Evolutionary conservation across 108 stramenopile genomes (phyloP).

Genomic region (Epipyxis sp.): DNA sequence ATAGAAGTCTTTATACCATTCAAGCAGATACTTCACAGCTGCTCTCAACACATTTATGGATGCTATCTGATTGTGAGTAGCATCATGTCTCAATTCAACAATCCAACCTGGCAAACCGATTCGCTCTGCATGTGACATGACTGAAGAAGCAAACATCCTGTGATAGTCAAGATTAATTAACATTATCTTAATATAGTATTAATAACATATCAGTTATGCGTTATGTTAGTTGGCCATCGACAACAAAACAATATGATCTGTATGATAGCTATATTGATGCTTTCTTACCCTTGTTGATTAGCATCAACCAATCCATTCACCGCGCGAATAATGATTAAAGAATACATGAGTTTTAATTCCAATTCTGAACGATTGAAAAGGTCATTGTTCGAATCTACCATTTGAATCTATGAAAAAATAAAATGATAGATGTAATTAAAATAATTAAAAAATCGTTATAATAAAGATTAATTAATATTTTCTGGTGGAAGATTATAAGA

Average conservation of each 20-base stretch:
- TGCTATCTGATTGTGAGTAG: constrained; percentile 9
- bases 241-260: no score
- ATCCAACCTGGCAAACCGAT: constrained; percentile 23
- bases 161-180: not conserved
- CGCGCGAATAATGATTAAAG: constrained; percentile 7
- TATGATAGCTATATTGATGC: no score
- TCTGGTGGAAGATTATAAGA: no score
- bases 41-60: not conserved
- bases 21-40: not conserved
- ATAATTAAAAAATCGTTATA: no score
- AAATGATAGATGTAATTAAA: no score
- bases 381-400: no score
- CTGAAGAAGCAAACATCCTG: not conserved
- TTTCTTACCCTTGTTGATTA: constrained; percentile 17
- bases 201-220: no score
- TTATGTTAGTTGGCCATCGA: no score
- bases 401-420: no score
- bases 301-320: not conserved
- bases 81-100: constrained; percentile 29
- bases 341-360: not conserved
- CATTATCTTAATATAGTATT: no score
- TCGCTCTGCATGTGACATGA: not conserved
- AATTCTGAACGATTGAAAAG: not conserved
- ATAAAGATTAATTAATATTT: no score
- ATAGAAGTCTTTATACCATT: constrained; percentile 20